Conservation (phyloP, 495 filamentous ascomycete species). For the Lophiotrema nucula region DNA sequence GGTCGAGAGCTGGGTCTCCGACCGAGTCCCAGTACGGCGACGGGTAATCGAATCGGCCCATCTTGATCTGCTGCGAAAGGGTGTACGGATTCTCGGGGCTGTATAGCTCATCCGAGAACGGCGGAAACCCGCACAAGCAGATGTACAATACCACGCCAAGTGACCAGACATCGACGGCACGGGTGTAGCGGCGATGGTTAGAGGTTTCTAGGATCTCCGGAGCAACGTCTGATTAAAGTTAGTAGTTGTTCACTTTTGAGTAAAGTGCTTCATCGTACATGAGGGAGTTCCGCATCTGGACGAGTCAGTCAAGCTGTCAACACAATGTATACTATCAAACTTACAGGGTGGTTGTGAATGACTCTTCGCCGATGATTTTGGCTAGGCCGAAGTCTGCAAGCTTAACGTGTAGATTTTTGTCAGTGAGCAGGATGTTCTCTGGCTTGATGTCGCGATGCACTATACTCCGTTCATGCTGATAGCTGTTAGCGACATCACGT, state of each 20-base stretch:
- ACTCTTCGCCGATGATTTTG: conserved; percentile 98
- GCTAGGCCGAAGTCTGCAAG: conserved; percentile 96
- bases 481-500: conserved; percentile 5
- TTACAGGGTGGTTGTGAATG: conserved; percentile 91
- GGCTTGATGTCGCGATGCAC: conserved; percentile 99
- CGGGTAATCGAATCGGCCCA: conserved; percentile 87
- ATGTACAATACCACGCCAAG: conserved; percentile 99
- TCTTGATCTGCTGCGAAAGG: conserved; percentile 85
- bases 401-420: conserved; percentile 83
- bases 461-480: conserved; percentile 92
- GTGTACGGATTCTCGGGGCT: conserved; percentile 76
- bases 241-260: neutral
- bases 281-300: conserved; percentile 85
- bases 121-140: conserved; percentile 95
- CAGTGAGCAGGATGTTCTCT: conserved; percentile 90
- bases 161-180: conserved; percentile 96
- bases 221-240: conserved; percentile 63
- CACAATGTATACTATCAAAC: conserved; percentile 27
- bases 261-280: conserved; percentile 51
- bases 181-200: conserved; percentile 80
- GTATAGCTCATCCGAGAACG: conserved; percentile 91
- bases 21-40: conserved; percentile 97
- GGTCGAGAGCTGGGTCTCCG: conserved; percentile 81
- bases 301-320: conserved; percentile 13
- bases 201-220: conserved; percentile 87